Evolutionary conservation across 768 basidiomycete species (phyloP).

Genomic region (Calvatia gigantea): DNA sequence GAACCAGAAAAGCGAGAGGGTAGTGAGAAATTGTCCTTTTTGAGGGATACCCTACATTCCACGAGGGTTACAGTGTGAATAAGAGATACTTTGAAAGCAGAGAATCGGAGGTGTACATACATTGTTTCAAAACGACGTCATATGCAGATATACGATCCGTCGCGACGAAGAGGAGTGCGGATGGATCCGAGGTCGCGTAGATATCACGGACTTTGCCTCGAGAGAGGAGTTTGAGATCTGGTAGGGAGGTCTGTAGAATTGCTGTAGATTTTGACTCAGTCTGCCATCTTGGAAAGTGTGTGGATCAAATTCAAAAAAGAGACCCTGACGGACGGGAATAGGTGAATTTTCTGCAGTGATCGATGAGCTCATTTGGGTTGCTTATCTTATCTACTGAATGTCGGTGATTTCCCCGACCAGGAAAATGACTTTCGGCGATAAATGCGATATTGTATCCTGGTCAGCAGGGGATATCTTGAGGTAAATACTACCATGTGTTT

Average conservation of each 20-base stretch:
- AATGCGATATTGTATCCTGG: too few relatives aligned
- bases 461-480: too few relatives aligned
- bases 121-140: conserved; percentile 91
- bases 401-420: too few relatives aligned
- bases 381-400: too few relatives aligned
- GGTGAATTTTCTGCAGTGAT: too few relatives aligned
- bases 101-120: conserved; percentile 47
- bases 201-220: conserved; percentile 97
- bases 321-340: too few relatives aligned
- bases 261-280: neutral
- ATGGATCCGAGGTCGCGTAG: conserved; percentile 69
- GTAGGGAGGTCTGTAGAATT: conserved; percentile 26
- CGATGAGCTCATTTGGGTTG: too few relatives aligned
- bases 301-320: too few relatives aligned
- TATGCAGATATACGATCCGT: conserved; percentile 96
- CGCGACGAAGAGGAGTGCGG: conserved; percentile 87
- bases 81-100: neutral
- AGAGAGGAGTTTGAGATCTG: conserved; percentile 67
- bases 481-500: too few relatives aligned
- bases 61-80: neutral
- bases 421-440: too few relatives aligned
- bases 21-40: conserved; percentile 87
- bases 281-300: neutral
- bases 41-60: conserved; percentile 82
- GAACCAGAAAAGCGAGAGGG: conserved; percentile 96